Evolutionary conservation across 306 rosid genomes (phyloP), one percentile per base, ranked within the genome.

Genomic region (Cucumis melo): DNA sequence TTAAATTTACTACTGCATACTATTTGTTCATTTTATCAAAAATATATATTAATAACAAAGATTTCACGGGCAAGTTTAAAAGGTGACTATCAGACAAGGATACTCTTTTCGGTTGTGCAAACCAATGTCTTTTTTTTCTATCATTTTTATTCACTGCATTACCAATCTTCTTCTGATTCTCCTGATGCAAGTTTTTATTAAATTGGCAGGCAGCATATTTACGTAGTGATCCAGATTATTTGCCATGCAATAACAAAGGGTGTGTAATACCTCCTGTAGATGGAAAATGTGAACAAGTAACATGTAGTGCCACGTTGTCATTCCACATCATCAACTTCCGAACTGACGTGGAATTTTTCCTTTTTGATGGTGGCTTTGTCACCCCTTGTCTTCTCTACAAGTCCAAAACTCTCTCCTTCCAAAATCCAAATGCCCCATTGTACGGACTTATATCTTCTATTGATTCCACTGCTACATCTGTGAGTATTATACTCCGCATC

Each of bases 251-350:
- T 78, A 93, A 80, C 36, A 83, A 82, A 56, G 86, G 87, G 65
- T 89, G 95, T 86, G 78, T 74, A 3, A 2, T 5, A 42, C 12
- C 56, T 2, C 12, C 56, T 1, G 19, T 3, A 1, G 75, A 81
- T 24, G 86, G 90, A 14, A 78, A 42, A 36, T 88, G 93, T 58
- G 17, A 1, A 44, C 75, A 46, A 13, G 59, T 71, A 65, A 87
- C 91, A 4, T 91, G 96, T 79, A 83, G 80, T 77, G 97, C 93
- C 44, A 64, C 92, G 19, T 36, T 93, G 74, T 41, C 85, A 65
- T 93, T 93, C 77, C 98, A 93, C 78, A 92, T 91, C 3, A 70
- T 93, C 77, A 93, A 93, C 88, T 87, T 93, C 59, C 80, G 98
- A 82, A 93, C 89, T 5, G 90, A 93, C 85, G 88, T 93, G 11